These are phyloP conservation scores for Talaromyces piceae DNA, from an alignment of 2,329 filamentous ascomycete genomes.

Conservation along the genomic window DNA sequence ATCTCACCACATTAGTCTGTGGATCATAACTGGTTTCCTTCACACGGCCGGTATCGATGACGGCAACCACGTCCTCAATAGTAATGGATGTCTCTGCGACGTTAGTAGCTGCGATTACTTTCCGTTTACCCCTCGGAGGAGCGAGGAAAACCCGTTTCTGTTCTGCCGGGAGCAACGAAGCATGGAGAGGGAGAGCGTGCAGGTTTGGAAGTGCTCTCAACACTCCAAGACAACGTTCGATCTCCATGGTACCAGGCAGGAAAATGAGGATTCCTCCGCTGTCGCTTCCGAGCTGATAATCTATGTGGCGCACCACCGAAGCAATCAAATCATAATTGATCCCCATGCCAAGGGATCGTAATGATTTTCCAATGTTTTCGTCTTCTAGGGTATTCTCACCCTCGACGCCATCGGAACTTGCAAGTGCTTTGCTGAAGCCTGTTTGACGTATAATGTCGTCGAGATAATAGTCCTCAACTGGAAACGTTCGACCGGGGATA, in stretches of 20 bases:
- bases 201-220: constrained; percentile 59
- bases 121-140: constrained; percentile 71
- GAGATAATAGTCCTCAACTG: constrained; percentile 81
- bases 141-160: constrained; percentile 78
- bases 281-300: constrained; percentile 63
- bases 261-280: constrained; percentile 93
- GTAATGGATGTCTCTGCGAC: constrained; percentile 98
- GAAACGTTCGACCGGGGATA: constrained; percentile 82
- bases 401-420: constrained; percentile 14
- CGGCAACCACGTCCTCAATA: constrained; percentile 92
- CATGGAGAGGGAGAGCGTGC: constrained; percentile 81
- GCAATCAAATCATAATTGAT: constrained; percentile 89
- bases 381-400: constrained; percentile 39
- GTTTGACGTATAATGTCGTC: constrained; percentile 80
- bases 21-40: constrained; percentile 96
- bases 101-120: constrained; percentile 91
- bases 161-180: constrained; percentile 79
- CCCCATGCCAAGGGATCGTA: constrained; percentile 66
- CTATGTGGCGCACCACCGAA: constrained; percentile 72
- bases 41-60: constrained; percentile 90
- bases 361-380: constrained; percentile 56
- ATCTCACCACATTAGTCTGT: constrained; percentile 83
- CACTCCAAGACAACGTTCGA: constrained; percentile 67
- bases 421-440: constrained; percentile 49
- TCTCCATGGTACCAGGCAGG: constrained; percentile 84